phyloP scores from a whole-genome alignment of 805 yeast species.

The Tetrapisispora fleetii region DNA sequence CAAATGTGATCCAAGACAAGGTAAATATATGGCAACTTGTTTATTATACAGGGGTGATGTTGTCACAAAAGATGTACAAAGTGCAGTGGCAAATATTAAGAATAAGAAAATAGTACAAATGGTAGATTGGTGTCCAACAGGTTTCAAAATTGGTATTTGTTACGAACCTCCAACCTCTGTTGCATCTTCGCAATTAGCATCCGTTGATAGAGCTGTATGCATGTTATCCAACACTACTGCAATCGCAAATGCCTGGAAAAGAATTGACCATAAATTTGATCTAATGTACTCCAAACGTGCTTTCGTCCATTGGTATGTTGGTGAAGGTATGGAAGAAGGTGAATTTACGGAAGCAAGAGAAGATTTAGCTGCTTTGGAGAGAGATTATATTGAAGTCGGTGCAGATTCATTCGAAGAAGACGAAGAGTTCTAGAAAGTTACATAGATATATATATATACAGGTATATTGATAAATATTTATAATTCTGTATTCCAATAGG shows the following conservation, averaged over 20 bases:
- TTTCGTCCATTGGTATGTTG: slow-evolving; percentile 98
- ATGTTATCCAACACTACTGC: slow-evolving; percentile 97
- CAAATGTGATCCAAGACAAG: slow-evolving; percentile 94
- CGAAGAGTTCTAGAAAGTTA: slow-evolving; percentile 21
- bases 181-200: slow-evolving; percentile 79
- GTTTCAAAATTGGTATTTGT: slow-evolving; percentile 98
- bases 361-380: slow-evolving; percentile 93
- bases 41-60: slow-evolving; percentile 97
- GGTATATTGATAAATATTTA: too few species aligned
- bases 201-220: slow-evolving; percentile 93
- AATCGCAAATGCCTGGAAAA: slow-evolving; percentile 97
- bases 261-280: slow-evolving; percentile 94
- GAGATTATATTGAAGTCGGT: slow-evolving; percentile 95
- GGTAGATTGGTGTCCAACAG: slow-evolving; percentile 99
- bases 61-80: slow-evolving; percentile 95
- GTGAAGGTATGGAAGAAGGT: slow-evolving; percentile 99
- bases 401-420: slow-evolving; percentile 81
- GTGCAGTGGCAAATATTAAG: slow-evolving; percentile 88
- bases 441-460: not conserved
- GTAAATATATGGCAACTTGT: slow-evolving; percentile 98
- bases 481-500: too few species aligned
- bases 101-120: slow-evolving; percentile 92
- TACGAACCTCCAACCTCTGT: slow-evolving; percentile 95
- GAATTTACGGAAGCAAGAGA: slow-evolving; percentile 98
- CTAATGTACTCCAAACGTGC: slow-evolving; percentile 98